A percentile compares a stretch with the other conserved stretches of the same genome.
Evolutionary conservation across 257 asterid species (phyloP).

Genomic region (Solanum clarkiae): DNA sequence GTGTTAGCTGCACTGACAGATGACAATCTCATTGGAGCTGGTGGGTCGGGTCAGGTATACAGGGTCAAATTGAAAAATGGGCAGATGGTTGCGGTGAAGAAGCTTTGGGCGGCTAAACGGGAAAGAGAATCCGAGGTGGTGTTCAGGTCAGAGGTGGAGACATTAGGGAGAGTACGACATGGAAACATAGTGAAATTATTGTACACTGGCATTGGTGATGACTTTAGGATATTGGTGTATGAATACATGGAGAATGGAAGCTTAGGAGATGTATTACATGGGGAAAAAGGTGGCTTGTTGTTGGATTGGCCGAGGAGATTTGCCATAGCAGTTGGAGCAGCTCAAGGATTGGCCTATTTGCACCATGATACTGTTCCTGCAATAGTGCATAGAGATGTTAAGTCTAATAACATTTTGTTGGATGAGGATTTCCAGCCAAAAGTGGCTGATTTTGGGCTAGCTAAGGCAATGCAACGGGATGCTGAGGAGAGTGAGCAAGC

Average conservation of each 20-base stretch:
- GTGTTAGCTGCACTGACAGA: slow-evolving; percentile 36
- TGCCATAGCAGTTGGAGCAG: slow-evolving; percentile 54
- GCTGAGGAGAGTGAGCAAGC: slow-evolving; percentile 24
- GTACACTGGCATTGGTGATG: slow-evolving; percentile 51
- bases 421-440: slow-evolving; percentile 26
- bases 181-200: slow-evolving; percentile 59
- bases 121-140: slow-evolving; percentile 33
- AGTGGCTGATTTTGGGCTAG: slow-evolving; percentile 83
- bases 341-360: slow-evolving; percentile 81
- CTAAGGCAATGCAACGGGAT: slow-evolving; percentile 36
- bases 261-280: slow-evolving; percentile 59
- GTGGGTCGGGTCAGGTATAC: slow-evolving; percentile 74
- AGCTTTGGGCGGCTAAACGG: slow-evolving; percentile 53
- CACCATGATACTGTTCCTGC: slow-evolving; percentile 53
- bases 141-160: slow-evolving; percentile 47
- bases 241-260: slow-evolving; percentile 70
- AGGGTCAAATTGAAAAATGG: slow-evolving; percentile 51
- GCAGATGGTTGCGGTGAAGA: slow-evolving; percentile 64
- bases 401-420: slow-evolving; percentile 29
- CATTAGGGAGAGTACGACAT: slow-evolving; percentile 51
- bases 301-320: slow-evolving; percentile 71
- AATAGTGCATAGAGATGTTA: slow-evolving; percentile 28
- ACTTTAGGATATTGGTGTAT: slow-evolving; percentile 53
- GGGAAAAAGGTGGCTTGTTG: slow-evolving; percentile 43
- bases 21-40: slow-evolving; percentile 59